Conservation (phyloP, 2,329 filamentous ascomycete species). For the Xylaria sp. region DNA sequence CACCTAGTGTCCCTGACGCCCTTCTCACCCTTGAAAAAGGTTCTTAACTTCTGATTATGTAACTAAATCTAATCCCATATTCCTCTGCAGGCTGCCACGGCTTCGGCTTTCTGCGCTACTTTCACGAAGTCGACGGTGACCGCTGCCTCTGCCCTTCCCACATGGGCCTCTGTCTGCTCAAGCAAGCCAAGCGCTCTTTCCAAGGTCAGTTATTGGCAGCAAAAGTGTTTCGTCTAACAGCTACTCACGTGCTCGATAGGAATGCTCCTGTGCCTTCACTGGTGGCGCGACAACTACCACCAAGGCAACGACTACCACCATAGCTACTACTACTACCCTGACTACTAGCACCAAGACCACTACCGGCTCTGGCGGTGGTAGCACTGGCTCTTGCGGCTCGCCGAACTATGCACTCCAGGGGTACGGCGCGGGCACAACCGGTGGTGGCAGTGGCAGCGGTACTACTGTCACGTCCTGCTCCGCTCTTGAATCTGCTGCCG, state of each 20-base stretch:
- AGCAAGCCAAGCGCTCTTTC: constrained; percentile 40
- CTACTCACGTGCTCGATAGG: constrained; percentile 18
- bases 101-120: constrained; percentile 43
- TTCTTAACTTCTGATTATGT: background rate
- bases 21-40: background rate
- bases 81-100: constrained; percentile 31
- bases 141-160: constrained; percentile 34
- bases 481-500: constrained; percentile 46
- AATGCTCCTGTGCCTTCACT: constrained; percentile 40
- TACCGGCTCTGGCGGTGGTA: constrained; percentile 22
- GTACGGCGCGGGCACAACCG: constrained; percentile 49
- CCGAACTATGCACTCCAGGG: constrained; percentile 40
- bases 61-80: background rate
- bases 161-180: constrained; percentile 34
- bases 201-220: constrained; percentile 25
- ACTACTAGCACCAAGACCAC: constrained; percentile 29
- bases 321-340: constrained; percentile 23
- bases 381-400: constrained; percentile 25
- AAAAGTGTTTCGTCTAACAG: background rate
- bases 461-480: constrained; percentile 53
- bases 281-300: constrained; percentile 29
- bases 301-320: constrained; percentile 27
- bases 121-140: constrained; percentile 40
- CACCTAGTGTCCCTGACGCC: background rate
- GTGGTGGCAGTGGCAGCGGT: constrained; percentile 51